Percentiles rank a stretch among this genome's conserved stretches.
phyloP scores from a whole-genome alignment of 805 yeast species.

The Saccharomyces mikatae region DNA sequence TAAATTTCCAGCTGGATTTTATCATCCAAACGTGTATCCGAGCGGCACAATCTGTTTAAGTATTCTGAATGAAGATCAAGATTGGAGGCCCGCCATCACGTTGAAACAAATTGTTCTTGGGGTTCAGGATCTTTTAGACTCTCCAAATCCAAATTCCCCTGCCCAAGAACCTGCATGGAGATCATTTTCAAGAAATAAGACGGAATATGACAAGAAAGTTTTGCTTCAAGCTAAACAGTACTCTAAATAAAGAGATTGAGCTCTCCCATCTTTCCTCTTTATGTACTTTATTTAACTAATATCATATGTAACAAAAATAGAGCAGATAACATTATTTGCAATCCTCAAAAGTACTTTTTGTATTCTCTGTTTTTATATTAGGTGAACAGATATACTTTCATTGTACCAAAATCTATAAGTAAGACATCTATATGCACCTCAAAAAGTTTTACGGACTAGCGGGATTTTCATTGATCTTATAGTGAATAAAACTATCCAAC shows the following conservation, averaged over 20 bases:
- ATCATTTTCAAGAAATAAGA: slow-evolving; percentile 63
- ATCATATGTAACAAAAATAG: background rate
- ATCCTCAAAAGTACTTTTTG: background rate
- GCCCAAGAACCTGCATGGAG: slow-evolving; percentile 97
- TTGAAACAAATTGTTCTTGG: slow-evolving; percentile 85
- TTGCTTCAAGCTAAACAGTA: slow-evolving; percentile 72
- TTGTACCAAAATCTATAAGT: background rate
- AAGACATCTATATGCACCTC: background rate
- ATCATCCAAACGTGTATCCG: slow-evolving; percentile 96
- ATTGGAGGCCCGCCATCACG: slow-evolving; percentile 96
- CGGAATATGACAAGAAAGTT: slow-evolving; percentile 67
- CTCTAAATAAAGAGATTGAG: slow-evolving; percentile 31
- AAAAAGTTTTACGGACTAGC: background rate
- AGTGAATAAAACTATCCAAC: slow-evolving; percentile 66
- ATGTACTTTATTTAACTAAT: background rate
- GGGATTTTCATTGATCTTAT: slow-evolving; percentile 46
- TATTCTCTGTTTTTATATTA: background rate
- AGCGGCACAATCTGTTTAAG: slow-evolving; percentile 93
- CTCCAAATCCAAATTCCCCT: slow-evolving; percentile 92
- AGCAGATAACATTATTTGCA: background rate
- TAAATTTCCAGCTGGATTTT: slow-evolving; percentile 78
- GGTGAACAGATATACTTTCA: no score
- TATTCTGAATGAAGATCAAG: slow-evolving; percentile 88
- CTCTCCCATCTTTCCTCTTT: background rate
- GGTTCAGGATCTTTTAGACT: slow-evolving; percentile 79